phyloP scores from a whole-genome alignment of 768 basidiomycete genomes.

The Trichaptum fuscoviolaceum region DNA sequence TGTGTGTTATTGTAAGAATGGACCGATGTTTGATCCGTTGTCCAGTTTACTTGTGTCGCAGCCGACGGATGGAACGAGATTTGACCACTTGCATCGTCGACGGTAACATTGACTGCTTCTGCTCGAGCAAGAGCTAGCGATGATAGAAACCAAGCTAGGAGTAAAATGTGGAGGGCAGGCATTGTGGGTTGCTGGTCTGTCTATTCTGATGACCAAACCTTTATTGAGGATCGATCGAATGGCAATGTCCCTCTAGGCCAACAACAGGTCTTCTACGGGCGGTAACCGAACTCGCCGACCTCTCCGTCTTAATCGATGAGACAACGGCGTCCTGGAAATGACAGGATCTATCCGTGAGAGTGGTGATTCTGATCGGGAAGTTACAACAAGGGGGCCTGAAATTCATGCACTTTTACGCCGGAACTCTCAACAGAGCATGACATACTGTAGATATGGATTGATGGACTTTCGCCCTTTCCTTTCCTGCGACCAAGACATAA shows the following conservation, averaged over 20 bases:
- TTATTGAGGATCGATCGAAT: not conserved
- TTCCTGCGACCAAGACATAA: too few relatives aligned
- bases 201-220: not conserved
- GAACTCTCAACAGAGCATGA: too few relatives aligned
- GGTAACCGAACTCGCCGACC: not conserved
- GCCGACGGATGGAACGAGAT: not conserved
- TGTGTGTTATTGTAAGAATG: too few relatives aligned
- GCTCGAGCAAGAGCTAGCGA: not conserved
- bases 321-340: not conserved
- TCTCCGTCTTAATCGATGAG: not conserved
- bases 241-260: not conserved
- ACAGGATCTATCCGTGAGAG: not conserved
- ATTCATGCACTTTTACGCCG: too few relatives aligned
- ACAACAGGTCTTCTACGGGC: too few relatives aligned
- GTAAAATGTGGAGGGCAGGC: not conserved
- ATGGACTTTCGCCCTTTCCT: not conserved
- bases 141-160: not conserved
- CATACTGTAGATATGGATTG: not conserved
- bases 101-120: not conserved
- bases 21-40: too few relatives aligned
- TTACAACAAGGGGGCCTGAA: too few relatives aligned
- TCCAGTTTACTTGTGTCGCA: too few relatives aligned
- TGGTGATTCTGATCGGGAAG: too few relatives aligned
- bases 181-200: not conserved
- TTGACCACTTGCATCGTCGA: not conserved